Percentiles rank a stretch among this genome's conserved stretches.
phyloP scores from a whole-genome alignment of 176 grass and related monocot genomes.

The Carex myosuroides region DNA sequence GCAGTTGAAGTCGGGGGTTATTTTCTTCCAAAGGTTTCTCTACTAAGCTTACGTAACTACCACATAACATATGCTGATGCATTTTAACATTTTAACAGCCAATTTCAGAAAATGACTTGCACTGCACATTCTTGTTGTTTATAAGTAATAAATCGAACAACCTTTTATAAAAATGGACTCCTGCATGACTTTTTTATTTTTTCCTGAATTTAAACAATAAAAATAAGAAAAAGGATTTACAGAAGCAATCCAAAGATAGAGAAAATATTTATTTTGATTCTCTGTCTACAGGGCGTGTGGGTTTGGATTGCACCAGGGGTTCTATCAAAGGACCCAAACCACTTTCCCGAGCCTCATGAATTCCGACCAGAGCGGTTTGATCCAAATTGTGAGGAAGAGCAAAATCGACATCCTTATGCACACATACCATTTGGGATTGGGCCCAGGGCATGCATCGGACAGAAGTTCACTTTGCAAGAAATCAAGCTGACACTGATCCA shows the following conservation, averaged over 20 bases:
- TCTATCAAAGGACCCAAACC: slow-evolving; percentile 45
- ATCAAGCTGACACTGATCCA: slow-evolving; percentile 62
- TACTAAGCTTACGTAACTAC: not conserved
- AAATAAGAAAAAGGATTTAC: not conserved
- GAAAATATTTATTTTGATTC: not conserved
- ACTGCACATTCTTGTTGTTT: not conserved
- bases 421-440: slow-evolving; percentile 83
- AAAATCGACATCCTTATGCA: slow-evolving; percentile 54
- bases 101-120: not conserved
- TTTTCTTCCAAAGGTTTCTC: slow-evolving; percentile 43
- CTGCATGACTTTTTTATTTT: not conserved
- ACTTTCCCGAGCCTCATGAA: slow-evolving; percentile 50
- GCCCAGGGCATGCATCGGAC: slow-evolving; percentile 70
- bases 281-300: slow-evolving; percentile 49
- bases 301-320: slow-evolving; percentile 76
- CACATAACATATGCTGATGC: not conserved
- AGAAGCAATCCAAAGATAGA: not conserved
- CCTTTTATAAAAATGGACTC: not conserved
- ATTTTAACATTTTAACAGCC: not conserved
- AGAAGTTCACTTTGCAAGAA: slow-evolving; percentile 75
- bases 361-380: slow-evolving; percentile 62
- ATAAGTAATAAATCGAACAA: not conserved
- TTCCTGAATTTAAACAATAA: not conserved
- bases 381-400: slow-evolving; percentile 45
- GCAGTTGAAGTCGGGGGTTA: slow-evolving; percentile 43